Evolutionary conservation across 2,329 filamentous ascomycete species (phyloP), one percentile per base, ranked within the genome.

Genomic region (Pestalotiopsis sp.): DNA sequence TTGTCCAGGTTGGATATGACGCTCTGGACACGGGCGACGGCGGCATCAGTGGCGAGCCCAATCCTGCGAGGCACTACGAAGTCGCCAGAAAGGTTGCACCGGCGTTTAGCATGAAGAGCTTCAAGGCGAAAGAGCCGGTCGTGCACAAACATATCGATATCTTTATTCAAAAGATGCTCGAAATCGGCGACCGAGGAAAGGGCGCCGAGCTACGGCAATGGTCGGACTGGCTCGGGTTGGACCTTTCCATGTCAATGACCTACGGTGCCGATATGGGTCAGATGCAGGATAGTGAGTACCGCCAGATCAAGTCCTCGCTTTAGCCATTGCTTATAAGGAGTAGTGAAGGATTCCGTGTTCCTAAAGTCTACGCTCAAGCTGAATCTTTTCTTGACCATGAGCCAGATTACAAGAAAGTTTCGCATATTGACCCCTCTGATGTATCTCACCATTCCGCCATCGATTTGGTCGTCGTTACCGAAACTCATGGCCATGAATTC

Each of bases 91-190:
- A 72, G 66, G 27, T 76, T 2, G 59, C 70, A 0, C 74, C 75
- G 7, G 74, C 72, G 3, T 76, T 76, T 38, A 75, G 73, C 39
- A 58, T n/a, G 1, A 60, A 69, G 45, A 65, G 57, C n/a, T 52
- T 64, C 20, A 64, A 64, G 4, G 65, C 71, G 3, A 69, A 71
- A 14, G 67, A 66, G 5, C 49, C 61, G 0, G 71, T 71, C 27
- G 72, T 74, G 65, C 69, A 75, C 20, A 55, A 68, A 27, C 67
- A 75, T 39, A 67, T 73, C 17, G 70, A 75, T 65, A 67, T 66
- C 14, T 75, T 74, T 49, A 64, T 74, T 20, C 5, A 27, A 1
- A 67, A 60, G 13, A 74, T 74, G 72, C 67, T 69, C 20, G 45
- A 71, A n/a, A 17, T 71, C 1, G 64, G 66, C 4, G 9, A 23